Conservation (phyloP, 1,139 yeast genomes). For the Suhomyces anneliseae region DNA sequence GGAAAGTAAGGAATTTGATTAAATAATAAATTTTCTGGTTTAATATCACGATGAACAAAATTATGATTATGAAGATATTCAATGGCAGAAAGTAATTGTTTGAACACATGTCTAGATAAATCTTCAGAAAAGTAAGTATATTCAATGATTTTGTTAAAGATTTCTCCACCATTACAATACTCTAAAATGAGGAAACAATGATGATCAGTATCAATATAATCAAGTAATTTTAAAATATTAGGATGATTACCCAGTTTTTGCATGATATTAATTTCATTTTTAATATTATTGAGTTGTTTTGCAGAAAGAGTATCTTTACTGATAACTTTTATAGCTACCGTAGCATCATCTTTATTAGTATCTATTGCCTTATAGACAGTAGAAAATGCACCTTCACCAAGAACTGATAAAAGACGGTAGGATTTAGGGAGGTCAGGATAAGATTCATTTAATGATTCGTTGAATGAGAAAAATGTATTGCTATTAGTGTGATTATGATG, state of each 20-base stretch:
- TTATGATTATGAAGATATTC: constrained; percentile 82
- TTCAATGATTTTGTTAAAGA: constrained; percentile 89
- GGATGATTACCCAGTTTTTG: constrained; percentile 64
- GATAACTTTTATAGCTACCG: constrained; percentile 84
- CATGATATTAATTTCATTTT: constrained; percentile 87
- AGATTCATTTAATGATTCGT: constrained; percentile 7
- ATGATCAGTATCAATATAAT: constrained; percentile 54
- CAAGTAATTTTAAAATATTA: constrained; percentile 69
- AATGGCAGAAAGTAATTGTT: constrained; percentile 81
- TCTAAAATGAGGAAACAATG: constrained; percentile 83
- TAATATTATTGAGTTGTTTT: constrained; percentile 57
- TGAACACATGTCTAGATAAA: constrained; percentile 78
- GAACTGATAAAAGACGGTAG: constrained; percentile 22
- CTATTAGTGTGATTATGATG: background rate
- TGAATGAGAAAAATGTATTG: constrained; percentile 8
- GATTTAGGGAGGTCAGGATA: constrained; percentile 20
- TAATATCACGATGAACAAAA: constrained; percentile 91
- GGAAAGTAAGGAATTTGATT: constrained; percentile 48
- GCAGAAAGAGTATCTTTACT: constrained; percentile 57
- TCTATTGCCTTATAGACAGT: constrained; percentile 76
- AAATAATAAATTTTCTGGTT: constrained; percentile 89
- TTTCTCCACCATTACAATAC: constrained; percentile 89
- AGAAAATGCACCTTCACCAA: constrained; percentile 92
- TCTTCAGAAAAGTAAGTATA: constrained; percentile 89
- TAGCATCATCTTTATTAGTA: constrained; percentile 34